Conservation (phyloP, 805 yeast genomes). For the Hanseniaspora taiwanica region DNA sequence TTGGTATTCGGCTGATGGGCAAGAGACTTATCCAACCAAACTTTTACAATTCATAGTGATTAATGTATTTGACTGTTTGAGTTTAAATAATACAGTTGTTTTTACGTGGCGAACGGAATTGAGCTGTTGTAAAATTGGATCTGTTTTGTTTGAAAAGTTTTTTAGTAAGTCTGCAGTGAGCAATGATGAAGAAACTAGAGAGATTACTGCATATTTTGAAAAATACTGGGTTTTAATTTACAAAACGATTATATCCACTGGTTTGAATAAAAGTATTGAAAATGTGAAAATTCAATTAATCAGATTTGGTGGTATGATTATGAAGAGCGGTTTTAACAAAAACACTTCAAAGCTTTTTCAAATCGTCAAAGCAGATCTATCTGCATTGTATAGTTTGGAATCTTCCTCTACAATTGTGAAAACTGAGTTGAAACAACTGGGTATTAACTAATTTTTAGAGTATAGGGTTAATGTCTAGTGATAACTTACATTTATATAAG, state of each 20-base stretch:
- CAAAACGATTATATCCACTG: constrained; percentile 18
- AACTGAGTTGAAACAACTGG: constrained; percentile 20
- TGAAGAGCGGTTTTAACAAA: no score
- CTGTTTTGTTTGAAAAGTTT: constrained; percentile 10
- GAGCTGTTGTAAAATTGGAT: constrained; percentile 31
- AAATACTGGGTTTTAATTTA: constrained; percentile 17
- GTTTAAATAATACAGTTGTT: constrained; percentile 12
- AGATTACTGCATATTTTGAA: constrained; percentile 1
- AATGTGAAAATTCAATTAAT: constrained; percentile 42
- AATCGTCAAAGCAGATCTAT: constrained; percentile 17
- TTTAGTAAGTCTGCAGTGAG: constrained; percentile 1
- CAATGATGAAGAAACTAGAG: constrained; percentile 3
- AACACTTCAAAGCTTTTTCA: no score
- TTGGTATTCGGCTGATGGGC: constrained; percentile 4
- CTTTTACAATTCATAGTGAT: constrained; percentile 21
- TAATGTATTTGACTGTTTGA: constrained; percentile 18
- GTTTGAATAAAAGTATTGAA: constrained; percentile 33
- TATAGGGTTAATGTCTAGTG: no score
- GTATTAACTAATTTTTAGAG: constrained; percentile 5
- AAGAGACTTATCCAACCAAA: neutral
- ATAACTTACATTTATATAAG: no score
- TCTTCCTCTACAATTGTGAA: constrained; percentile 35
- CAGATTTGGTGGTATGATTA: constrained; percentile 23
- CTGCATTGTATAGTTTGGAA: constrained; percentile 22
- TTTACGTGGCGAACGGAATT: constrained; percentile 53